Evolutionary conservation across 1,139 yeast genomes (phyloP).

Genomic region (Zygoascus sp.): DNA sequence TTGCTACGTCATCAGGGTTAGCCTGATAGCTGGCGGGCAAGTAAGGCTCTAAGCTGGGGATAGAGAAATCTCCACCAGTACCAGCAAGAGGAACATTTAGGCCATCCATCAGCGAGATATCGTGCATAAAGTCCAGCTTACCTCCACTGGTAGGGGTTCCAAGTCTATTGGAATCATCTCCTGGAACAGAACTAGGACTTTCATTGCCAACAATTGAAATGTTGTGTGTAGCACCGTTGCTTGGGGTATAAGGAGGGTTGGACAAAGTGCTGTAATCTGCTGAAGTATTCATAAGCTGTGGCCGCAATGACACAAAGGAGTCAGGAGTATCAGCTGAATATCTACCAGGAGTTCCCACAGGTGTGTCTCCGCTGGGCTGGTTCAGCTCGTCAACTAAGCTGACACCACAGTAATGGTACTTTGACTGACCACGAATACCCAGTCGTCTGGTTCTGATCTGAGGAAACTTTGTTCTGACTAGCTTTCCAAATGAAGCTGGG

Average conservation of each 20-base stretch:
- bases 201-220: neutral
- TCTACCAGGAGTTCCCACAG: conserved; percentile 29
- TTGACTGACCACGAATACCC: conserved; percentile 85
- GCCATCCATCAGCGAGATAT: conserved; percentile 8
- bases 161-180: conserved; percentile 6
- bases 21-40: conserved; percentile 24
- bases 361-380: conserved; percentile 28
- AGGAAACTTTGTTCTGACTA: conserved; percentile 72
- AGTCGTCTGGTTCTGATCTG: conserved; percentile 72
- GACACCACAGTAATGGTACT: conserved; percentile 88
- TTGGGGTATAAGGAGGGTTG: conserved; percentile 10
- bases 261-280: conserved; percentile 5
- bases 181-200: conserved; percentile 2
- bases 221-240: neutral
- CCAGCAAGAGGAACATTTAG: conserved; percentile 16
- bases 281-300: neutral
- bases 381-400: conserved; percentile 50
- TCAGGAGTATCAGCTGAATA: conserved; percentile 24
- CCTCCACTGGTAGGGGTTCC: conserved; percentile 6
- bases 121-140: conserved; percentile 7
- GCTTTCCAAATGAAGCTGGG: conserved; percentile 84
- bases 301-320: conserved; percentile 11
- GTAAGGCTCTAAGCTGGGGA: conserved; percentile 53
- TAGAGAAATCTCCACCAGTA: conserved; percentile 32
- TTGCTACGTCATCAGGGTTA: conserved; percentile 55